A percentile compares a stretch with the other conserved stretches of the same genome.
phyloP scores from a whole-genome alignment of 345 rosid species.

The Noccaea bulbosa region DNA sequence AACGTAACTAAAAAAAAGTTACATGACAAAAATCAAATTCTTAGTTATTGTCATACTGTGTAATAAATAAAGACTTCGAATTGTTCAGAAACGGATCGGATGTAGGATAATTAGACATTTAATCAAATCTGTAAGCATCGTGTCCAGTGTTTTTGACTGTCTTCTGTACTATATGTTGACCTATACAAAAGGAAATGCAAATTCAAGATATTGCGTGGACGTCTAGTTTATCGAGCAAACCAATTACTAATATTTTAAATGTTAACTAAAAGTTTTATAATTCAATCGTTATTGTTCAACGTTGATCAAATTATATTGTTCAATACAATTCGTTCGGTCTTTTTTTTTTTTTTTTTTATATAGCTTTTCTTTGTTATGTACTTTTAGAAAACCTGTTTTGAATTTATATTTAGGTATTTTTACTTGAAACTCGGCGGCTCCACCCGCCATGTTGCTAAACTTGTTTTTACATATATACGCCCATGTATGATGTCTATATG shows the following conservation, averaged over 20 bases:
- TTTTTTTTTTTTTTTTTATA: not conserved
- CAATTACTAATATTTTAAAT: not conserved
- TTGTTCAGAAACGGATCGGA: conserved; percentile 15
- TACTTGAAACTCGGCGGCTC: not conserved
- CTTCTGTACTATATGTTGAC: not conserved
- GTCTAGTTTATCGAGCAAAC: no score
- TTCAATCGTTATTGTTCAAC: not conserved
- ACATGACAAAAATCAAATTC: conserved; percentile 8
- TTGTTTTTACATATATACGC: conserved; percentile 5
- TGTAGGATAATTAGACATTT: conserved; percentile 26
- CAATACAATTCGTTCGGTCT: not conserved
- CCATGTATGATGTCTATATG: conserved; percentile 29
- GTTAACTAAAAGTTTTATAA: not conserved
- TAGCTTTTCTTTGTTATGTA: not conserved
- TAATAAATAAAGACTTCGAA: conserved; percentile 28
- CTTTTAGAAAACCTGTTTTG: not conserved
- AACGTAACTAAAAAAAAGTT: not conserved
- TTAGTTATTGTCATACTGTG: conserved; percentile 1
- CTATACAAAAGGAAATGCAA: no score
- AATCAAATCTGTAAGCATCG: conserved; percentile 22
- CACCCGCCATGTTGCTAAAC: conserved; percentile 23
- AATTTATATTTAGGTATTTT: not conserved
- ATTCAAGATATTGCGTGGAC: no score
- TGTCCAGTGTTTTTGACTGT: conserved; percentile 12
- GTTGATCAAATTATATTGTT: conserved; percentile 2